These are phyloP conservation scores for Sapria himalayana DNA, from an alignment of 345 rosid species.

Conservation along the genomic window DNA sequence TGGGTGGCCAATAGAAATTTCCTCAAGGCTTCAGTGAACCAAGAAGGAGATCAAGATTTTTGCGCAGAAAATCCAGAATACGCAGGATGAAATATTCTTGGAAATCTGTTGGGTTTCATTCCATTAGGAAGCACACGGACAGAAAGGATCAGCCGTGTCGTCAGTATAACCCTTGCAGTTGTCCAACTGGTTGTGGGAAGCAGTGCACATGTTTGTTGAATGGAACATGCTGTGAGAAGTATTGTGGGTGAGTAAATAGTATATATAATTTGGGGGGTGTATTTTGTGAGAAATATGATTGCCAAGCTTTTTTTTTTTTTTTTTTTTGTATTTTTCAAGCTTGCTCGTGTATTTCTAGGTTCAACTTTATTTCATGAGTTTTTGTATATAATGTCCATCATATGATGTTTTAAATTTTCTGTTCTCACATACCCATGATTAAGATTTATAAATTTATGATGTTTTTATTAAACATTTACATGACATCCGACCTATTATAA, in stretches of 20 bases:
- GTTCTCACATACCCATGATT: no score
- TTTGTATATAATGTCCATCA: no score
- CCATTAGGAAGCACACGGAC: conserved; percentile 80
- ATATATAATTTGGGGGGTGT: no score
- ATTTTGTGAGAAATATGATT: no score
- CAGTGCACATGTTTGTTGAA: conserved; percentile 75
- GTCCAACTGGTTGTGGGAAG: conserved; percentile 86
- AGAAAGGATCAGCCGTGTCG: conserved; percentile 98
- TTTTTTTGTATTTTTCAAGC: no score
- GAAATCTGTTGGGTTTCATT: conserved; percentile 98
- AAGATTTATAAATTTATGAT: no score
- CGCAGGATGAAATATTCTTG: conserved; percentile 97
- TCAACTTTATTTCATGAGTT: no score
- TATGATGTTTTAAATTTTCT: no score
- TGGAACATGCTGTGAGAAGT: conserved; percentile 99
- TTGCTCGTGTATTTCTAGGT: no score
- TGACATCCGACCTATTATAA: no score
- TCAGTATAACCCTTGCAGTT: conserved; percentile 90
- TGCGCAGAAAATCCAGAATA: conserved; percentile 87
- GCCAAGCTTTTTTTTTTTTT: background rate
- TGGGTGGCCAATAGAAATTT: no score
- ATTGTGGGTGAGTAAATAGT: conserved; percentile 99
- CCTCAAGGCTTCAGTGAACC: conserved; percentile 60
- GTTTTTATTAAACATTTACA: no score
- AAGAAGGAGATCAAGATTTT: conserved; percentile 81